Evolutionary conservation across 2,329 filamentous ascomycete species (phyloP).

Genomic region (Ceratocystis harringtonii): DNA sequence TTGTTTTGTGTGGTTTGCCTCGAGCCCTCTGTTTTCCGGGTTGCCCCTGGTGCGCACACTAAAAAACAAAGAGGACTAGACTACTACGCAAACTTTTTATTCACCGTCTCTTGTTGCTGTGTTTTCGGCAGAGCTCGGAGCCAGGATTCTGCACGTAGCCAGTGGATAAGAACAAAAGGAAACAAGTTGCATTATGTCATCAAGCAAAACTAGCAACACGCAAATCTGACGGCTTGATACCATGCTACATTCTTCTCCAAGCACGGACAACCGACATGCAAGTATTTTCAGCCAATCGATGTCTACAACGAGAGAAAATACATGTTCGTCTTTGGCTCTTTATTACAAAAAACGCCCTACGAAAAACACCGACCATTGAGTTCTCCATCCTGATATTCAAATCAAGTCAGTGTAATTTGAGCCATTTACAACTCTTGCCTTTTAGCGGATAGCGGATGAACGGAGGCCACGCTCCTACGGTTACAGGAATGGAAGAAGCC

Average conservation of each 20-base stretch:
- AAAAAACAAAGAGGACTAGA: not conserved
- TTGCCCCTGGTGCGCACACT: not conserved
- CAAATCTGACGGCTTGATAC: not conserved
- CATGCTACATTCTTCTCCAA: not conserved
- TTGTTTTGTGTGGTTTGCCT: not conserved
- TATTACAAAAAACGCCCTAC: no score
- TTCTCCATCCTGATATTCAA: no score
- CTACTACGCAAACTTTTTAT: not conserved
- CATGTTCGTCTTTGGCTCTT: no score
- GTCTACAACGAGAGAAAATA: not conserved
- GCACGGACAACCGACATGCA: not conserved
- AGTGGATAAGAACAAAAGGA: not conserved
- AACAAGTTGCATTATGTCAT: not conserved
- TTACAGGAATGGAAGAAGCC: not conserved
- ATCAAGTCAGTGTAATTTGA: no score
- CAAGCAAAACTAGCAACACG: not conserved
- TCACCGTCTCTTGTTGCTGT: not conserved
- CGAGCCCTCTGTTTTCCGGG: not conserved
- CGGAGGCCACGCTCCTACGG: no score
- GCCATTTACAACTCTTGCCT: no score
- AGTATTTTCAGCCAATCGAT: not conserved
- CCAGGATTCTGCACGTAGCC: not conserved
- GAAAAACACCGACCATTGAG: no score
- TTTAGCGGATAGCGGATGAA: no score
- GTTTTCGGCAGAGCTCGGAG: constrained; percentile 6